phyloP scores from a whole-genome alignment of 2,329 filamentous ascomycete species.

The Emmonsia crescens region DNA sequence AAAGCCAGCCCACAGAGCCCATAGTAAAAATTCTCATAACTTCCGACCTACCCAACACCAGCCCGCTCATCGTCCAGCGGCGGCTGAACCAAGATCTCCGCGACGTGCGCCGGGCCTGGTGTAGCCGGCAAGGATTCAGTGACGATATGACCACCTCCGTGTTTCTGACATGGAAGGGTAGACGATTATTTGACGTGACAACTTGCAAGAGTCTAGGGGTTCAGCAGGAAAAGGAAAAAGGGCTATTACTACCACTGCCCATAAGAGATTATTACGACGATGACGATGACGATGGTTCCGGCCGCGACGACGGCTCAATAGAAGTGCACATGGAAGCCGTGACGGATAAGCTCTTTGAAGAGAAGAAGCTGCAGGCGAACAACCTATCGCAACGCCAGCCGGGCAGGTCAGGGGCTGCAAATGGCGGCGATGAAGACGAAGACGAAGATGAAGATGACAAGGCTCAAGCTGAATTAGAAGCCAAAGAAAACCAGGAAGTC shows the following conservation, averaged over 20 bases:
- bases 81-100: conserved; percentile 57
- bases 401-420: conserved; percentile 11
- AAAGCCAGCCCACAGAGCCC: conserved; percentile 31
- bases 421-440: conserved; percentile 2
- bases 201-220: conserved; percentile 61
- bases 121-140: conserved; percentile 47
- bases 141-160: conserved; percentile 43
- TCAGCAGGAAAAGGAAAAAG: conserved; percentile 33
- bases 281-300: not conserved
- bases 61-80: conserved; percentile 52
- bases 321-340: conserved; percentile 68
- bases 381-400: conserved; percentile 13
- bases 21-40: conserved; percentile 56
- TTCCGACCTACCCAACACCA: conserved; percentile 53
- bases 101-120: conserved; percentile 60
- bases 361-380: conserved; percentile 12
- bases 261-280: conserved; percentile 26
- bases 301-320: conserved; percentile 35
- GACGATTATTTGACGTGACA: conserved; percentile 62
- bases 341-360: conserved; percentile 52
- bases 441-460: conserved; percentile 15
- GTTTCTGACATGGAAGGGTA: conserved; percentile 69
- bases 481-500: conserved; percentile 8
- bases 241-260: conserved; percentile 23
- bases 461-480: not conserved